A percentile compares a stretch with the other conserved stretches of the same genome.
Evolutionary conservation across 192 early-diverging fungal species (phyloP).

Genomic region (Entomortierella chlamydospora): DNA sequence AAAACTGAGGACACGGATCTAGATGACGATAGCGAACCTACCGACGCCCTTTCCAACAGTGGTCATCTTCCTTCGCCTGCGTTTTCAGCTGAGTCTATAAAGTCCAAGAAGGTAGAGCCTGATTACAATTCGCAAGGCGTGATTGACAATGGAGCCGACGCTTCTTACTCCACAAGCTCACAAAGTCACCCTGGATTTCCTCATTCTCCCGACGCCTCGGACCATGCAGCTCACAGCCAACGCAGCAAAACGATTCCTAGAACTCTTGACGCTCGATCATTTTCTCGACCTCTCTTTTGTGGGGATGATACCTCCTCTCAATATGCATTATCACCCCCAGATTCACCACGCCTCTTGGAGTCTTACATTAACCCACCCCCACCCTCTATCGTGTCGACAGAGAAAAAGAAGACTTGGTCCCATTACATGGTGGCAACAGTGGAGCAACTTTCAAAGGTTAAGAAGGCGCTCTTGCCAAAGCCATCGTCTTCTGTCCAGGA

Average conservation of each 20-base stretch:
- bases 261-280: not conserved
- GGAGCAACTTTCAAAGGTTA: slow-evolving; percentile 44
- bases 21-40: slow-evolving; percentile 1
- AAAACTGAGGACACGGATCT: slow-evolving; percentile 11
- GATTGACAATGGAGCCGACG: not conserved
- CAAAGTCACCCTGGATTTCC: not conserved
- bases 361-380: slow-evolving; percentile 30
- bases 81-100: slow-evolving; percentile 15
- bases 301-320: slow-evolving; percentile 1
- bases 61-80: slow-evolving; percentile 36
- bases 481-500: slow-evolving; percentile 18
- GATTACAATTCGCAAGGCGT: not conserved
- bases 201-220: not conserved
- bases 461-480: slow-evolving; percentile 22
- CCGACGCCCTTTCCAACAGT: not conserved
- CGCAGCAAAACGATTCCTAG: slow-evolving; percentile 16
- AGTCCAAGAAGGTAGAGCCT: not conserved
- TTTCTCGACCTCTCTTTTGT: slow-evolving; percentile 18
- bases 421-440: slow-evolving; percentile 41
- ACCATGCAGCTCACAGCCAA: slow-evolving; percentile 14
- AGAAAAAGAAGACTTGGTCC: slow-evolving; percentile 34
- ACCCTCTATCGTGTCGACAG: not conserved
- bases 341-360: slow-evolving; percentile 24
- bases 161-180: not conserved
- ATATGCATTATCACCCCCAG: slow-evolving; percentile 23